These are phyloP conservation scores for Cladobotryum mycophilum DNA, from an alignment of 2,329 filamentous ascomycete genomes.

Conservation along the genomic window DNA sequence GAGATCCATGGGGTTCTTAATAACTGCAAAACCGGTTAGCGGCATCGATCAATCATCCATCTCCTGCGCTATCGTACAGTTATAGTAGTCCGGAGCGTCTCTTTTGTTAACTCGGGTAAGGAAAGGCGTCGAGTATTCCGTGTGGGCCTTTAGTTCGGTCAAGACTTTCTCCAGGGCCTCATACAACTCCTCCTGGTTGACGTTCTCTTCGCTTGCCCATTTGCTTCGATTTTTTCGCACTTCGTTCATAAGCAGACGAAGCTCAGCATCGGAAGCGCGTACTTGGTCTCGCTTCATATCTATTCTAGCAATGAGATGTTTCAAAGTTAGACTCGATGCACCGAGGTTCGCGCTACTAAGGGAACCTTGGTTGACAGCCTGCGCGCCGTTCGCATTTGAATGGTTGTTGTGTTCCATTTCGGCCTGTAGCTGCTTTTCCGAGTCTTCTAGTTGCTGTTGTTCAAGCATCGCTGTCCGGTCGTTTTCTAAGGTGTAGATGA, in stretches of 20 bases:
- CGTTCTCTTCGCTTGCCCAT: slow-evolving; percentile 96
- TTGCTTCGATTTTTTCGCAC: slow-evolving; percentile 97
- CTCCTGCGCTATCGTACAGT: slow-evolving; percentile 51
- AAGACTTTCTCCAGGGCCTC: slow-evolving; percentile 95
- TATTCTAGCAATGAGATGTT: slow-evolving; percentile 93
- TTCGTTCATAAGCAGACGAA: slow-evolving; percentile 90
- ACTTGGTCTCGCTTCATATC: slow-evolving; percentile 89
- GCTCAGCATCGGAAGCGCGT: slow-evolving; percentile 83
- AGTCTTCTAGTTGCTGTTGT: slow-evolving; percentile 93
- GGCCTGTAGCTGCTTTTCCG: slow-evolving; percentile 90
- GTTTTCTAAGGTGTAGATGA: slow-evolving; percentile 93
- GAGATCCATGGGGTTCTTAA: slow-evolving; percentile 97
- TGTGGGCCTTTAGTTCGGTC: slow-evolving; percentile 93
- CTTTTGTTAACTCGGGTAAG: slow-evolving; percentile 92
- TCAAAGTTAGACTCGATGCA: slow-evolving; percentile 90
- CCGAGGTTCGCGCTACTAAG: slow-evolving; percentile 91
- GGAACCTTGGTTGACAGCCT: slow-evolving; percentile 69
- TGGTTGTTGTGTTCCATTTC: slow-evolving; percentile 72
- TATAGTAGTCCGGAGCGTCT: slow-evolving; percentile 93
- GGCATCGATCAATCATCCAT: not conserved
- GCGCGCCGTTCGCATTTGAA: slow-evolving; percentile 42
- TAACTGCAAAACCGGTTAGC: slow-evolving; percentile 47
- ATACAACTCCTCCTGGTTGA: slow-evolving; percentile 96
- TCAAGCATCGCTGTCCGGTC: slow-evolving; percentile 96
- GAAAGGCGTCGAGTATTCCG: slow-evolving; percentile 95